These are phyloP conservation scores for Debaryomyces singareniensis DNA, from an alignment of 1,139 yeast species.

Conservation along the genomic window DNA sequence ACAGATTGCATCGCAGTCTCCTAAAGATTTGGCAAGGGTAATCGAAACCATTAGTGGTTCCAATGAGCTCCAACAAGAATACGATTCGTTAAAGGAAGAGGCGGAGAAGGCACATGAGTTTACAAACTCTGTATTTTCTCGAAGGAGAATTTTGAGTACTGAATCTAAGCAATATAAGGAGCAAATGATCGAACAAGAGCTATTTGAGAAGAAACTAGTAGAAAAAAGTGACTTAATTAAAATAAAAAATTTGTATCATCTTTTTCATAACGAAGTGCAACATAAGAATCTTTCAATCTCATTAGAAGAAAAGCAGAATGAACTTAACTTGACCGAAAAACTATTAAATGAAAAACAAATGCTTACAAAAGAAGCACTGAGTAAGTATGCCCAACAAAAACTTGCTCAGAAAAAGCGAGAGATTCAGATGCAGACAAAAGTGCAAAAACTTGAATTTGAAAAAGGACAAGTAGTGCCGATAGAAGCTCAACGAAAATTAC, in stretches of 20 bases:
- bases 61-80: conserved; percentile 57
- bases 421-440: conserved; percentile 30
- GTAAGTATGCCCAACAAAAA: conserved; percentile 43
- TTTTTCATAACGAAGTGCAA: conserved; percentile 58
- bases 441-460: conserved; percentile 36
- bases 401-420: conserved; percentile 36
- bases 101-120: conserved; percentile 62
- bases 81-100: conserved; percentile 60
- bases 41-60: conserved; percentile 87
- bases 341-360: conserved; percentile 17
- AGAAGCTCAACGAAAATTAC: conserved; percentile 46
- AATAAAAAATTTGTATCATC: conserved; percentile 53
- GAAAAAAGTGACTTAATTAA: conserved; percentile 43
- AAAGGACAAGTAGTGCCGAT: conserved; percentile 51
- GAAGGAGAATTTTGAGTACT: conserved; percentile 65
- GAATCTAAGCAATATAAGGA: conserved; percentile 78
- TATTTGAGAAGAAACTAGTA: conserved; percentile 51
- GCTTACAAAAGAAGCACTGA: conserved; percentile 24
- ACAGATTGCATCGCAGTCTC: conserved; percentile 82
- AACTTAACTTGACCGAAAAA: conserved; percentile 22
- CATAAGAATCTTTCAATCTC: conserved; percentile 26
- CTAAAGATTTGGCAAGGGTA: conserved; percentile 65
- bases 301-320: conserved; percentile 18
- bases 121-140: conserved; percentile 60
- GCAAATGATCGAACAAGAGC: conserved; percentile 68